These are phyloP conservation scores for Nicotiana paniculata DNA, from an alignment of 257 asterid genomes.

Conservation along the genomic window DNA sequence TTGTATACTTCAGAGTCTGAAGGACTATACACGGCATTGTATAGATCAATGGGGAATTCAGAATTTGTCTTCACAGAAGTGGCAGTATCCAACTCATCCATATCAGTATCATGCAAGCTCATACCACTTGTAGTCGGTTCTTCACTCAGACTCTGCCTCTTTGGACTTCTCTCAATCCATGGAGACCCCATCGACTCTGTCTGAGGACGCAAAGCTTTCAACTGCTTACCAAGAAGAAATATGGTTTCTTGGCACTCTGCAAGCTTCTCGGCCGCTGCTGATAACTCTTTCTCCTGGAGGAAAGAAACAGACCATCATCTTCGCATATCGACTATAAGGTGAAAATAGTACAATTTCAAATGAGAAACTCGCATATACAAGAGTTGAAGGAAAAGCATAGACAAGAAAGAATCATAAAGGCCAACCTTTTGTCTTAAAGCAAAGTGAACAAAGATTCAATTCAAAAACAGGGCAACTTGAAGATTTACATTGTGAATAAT, in stretches of 20 bases:
- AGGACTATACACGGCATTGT: slow-evolving; percentile 39
- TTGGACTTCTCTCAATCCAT: slow-evolving; percentile 28
- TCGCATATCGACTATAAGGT: neutral
- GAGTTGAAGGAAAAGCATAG: neutral
- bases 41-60: slow-evolving; percentile 43
- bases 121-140: slow-evolving; percentile 52
- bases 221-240: slow-evolving; percentile 78
- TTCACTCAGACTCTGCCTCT: slow-evolving; percentile 35
- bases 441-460: no score
- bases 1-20: slow-evolving; percentile 52
- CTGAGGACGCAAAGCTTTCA: slow-evolving; percentile 70
- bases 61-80: slow-evolving; percentile 29
- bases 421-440: no score
- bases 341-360: neutral
- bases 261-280: slow-evolving; percentile 86
- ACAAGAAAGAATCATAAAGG: no score
- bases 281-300: slow-evolving; percentile 69
- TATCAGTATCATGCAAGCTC: slow-evolving; percentile 41
- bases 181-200: slow-evolving; percentile 38
- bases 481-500: no score
- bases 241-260: slow-evolving; percentile 95
- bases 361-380: no score
- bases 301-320: neutral
- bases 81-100: slow-evolving; percentile 34
- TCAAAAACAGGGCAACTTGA: no score